Conservation (phyloP, 345 rosid genomes). For the Murraya koenigii region DNA sequence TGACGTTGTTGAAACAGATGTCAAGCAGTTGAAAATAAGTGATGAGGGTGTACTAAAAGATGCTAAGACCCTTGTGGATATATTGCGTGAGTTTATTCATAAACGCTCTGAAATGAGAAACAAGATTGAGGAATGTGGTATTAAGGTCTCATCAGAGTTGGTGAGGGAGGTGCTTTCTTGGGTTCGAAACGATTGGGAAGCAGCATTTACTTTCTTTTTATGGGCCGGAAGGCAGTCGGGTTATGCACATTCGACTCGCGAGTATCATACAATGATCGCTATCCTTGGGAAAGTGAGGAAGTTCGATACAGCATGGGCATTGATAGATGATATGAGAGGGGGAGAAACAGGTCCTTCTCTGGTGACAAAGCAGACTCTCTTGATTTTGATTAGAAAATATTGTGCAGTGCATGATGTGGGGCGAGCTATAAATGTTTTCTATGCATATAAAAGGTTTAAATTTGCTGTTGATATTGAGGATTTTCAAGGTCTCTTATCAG, state of each 20-base stretch:
- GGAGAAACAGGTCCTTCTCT: constrained; percentile 44
- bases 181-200: constrained; percentile 82
- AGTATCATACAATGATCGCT: constrained; percentile 76
- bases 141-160: constrained; percentile 51
- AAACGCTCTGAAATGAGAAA: constrained; percentile 40
- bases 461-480: constrained; percentile 68
- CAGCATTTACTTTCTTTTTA: constrained; percentile 77
- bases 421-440: constrained; percentile 74
- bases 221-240: constrained; percentile 75
- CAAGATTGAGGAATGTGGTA: constrained; percentile 56
- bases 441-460: constrained; percentile 59
- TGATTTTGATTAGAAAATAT: constrained; percentile 86
- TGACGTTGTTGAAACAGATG: constrained; percentile 14
- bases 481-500: constrained; percentile 85
- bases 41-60: constrained; percentile 35
- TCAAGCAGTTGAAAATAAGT: constrained; percentile 10
- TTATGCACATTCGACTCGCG: constrained; percentile 55
- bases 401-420: constrained; percentile 86
- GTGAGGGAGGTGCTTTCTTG: constrained; percentile 72
- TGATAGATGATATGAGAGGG: constrained; percentile 87
- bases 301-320: constrained; percentile 85
- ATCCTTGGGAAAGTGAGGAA: constrained; percentile 85
- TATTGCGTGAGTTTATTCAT: constrained; percentile 36
- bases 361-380: constrained; percentile 67
- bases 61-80: constrained; percentile 39